Evolutionary conservation across 306 rosid species (phyloP).

Genomic region (Fragaria vesca): DNA sequence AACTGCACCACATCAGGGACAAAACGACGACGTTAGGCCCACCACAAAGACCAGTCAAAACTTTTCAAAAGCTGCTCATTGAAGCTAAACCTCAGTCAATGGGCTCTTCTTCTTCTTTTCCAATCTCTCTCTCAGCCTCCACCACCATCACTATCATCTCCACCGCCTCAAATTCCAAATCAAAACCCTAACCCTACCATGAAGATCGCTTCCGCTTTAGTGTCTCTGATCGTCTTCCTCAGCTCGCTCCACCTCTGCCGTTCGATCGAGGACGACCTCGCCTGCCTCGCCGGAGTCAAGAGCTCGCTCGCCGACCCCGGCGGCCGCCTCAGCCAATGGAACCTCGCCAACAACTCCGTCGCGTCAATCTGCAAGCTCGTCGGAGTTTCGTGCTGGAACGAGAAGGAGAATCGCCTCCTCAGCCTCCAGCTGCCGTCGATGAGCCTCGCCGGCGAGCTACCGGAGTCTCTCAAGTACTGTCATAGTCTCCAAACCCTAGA

Average conservation of each 20-base stretch:
- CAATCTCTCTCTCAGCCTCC: background rate
- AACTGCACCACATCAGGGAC: background rate
- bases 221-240: constrained; percentile 21
- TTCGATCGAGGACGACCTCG: constrained; percentile 43
- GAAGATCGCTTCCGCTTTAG: constrained; percentile 5
- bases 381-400: constrained; percentile 61
- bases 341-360: constrained; percentile 35
- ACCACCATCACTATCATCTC: background rate
- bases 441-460: constrained; percentile 47
- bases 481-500: constrained; percentile 49
- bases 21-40: constrained; percentile 3
- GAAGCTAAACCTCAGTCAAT: background rate
- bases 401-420: constrained; percentile 55
- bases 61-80: background rate
- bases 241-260: constrained; percentile 8
- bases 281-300: constrained; percentile 47
- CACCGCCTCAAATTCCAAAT: background rate
- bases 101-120: background rate
- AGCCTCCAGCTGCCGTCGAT: constrained; percentile 49
- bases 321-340: constrained; percentile 41
- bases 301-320: constrained; percentile 40
- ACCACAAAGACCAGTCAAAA: background rate
- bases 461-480: constrained; percentile 49
- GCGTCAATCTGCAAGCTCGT: constrained; percentile 50
- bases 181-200: constrained; percentile 13